Conservation (phyloP, 495 filamentous ascomycete genomes). For the Letharia lupina region DNA sequence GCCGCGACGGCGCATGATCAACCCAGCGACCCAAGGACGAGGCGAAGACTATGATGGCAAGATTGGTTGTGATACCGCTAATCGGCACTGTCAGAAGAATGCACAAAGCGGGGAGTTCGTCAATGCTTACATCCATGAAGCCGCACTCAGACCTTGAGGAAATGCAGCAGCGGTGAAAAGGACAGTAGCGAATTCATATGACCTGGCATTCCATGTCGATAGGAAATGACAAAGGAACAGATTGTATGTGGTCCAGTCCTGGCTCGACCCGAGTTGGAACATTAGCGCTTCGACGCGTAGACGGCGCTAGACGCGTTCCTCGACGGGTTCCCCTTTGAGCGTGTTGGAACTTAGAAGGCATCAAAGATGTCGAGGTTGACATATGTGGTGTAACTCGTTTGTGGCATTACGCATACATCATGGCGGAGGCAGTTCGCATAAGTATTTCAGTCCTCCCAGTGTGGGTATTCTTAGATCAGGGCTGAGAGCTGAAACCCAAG, state of each 20-base stretch:
- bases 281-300: neutral
- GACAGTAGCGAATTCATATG: slow-evolving; percentile 47
- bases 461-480: neutral
- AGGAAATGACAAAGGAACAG: slow-evolving; percentile 47
- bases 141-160: slow-evolving; percentile 36
- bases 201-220: slow-evolving; percentile 52
- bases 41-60: slow-evolving; percentile 32
- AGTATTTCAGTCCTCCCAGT: neutral
- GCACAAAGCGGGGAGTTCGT: neutral
- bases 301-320: neutral
- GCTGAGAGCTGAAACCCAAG: neutral
- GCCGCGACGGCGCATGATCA: slow-evolving; percentile 34
- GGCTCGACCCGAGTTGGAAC: neutral
- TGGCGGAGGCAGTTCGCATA: neutral
- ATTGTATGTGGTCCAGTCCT: slow-evolving; percentile 15
- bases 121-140: slow-evolving; percentile 32
- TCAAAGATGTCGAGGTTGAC: neutral
- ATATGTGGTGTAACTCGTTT: neutral
- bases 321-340: neutral
- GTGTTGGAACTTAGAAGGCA: neutral
- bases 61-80: slow-evolving; percentile 33
- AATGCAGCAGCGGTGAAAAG: slow-evolving; percentile 45
- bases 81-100: neutral
- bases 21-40: slow-evolving; percentile 40
- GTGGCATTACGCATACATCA: neutral